These are phyloP conservation scores for Aspergillus pseudoglaucus DNA, from an alignment of 2,329 filamentous ascomycete species.

Conservation along the genomic window DNA sequence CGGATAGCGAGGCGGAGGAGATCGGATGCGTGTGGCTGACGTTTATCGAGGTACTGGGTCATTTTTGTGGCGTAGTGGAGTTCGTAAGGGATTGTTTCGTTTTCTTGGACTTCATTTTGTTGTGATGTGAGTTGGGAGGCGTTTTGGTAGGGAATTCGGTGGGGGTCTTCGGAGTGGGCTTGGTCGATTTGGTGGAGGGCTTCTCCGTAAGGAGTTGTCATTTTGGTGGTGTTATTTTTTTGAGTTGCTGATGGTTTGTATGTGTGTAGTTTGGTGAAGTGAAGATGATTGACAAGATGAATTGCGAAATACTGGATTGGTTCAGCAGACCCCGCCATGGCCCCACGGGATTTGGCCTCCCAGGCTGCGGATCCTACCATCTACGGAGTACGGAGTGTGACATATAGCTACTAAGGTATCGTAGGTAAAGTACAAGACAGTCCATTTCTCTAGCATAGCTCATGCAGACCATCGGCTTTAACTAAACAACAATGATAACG, in stretches of 20 bases:
- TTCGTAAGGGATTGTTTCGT: slow-evolving; percentile 61
- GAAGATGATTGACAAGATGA: background rate
- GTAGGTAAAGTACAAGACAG: background rate
- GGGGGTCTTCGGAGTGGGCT: slow-evolving; percentile 64
- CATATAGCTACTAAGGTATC: too few species aligned
- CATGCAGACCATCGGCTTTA: background rate
- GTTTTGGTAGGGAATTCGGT: slow-evolving; percentile 34
- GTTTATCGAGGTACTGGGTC: slow-evolving; percentile 63
- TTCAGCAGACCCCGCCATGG: background rate
- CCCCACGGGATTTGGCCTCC: background rate
- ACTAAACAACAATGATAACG: background rate
- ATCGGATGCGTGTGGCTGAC: slow-evolving; percentile 57
- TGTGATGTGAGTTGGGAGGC: slow-evolving; percentile 66
- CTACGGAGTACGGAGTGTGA: too few species aligned
- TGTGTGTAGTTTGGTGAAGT: background rate
- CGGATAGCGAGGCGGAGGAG: slow-evolving; percentile 68
- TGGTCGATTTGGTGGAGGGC: slow-evolving; percentile 66
- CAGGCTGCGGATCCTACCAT: too few species aligned
- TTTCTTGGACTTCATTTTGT: slow-evolving; percentile 49
- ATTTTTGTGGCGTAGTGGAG: slow-evolving; percentile 76
- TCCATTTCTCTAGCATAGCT: background rate
- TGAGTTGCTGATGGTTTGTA: background rate
- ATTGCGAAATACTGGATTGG: background rate
- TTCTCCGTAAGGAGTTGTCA: slow-evolving; percentile 26
- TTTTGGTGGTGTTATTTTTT: slow-evolving; percentile 9